Percentiles rank a stretch among this genome's conserved stretches.
Conservation (phyloP, 2,329 filamentous ascomycete species). For the Hypoxylon rubiginosum region DNA sequence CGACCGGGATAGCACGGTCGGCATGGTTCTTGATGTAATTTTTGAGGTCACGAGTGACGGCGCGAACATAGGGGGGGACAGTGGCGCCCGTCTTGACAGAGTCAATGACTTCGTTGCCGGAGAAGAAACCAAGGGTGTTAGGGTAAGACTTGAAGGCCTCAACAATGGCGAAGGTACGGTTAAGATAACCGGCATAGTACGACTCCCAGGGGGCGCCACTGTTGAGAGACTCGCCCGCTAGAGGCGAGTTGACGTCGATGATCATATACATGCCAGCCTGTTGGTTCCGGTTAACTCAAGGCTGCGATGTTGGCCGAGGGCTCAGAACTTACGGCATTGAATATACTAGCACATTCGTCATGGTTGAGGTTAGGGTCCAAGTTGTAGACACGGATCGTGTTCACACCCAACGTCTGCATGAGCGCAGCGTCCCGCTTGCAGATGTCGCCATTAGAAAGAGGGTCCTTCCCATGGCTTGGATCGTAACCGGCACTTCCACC, state of each 20-base stretch:
- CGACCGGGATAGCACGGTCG: constrained; percentile 78
- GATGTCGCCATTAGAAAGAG: constrained; percentile 68
- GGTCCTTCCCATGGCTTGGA: constrained; percentile 66
- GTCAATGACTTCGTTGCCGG: constrained; percentile 84
- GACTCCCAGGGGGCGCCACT: constrained; percentile 68
- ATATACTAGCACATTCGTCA: constrained; percentile 75
- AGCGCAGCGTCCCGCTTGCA: constrained; percentile 76
- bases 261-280: constrained; percentile 75
- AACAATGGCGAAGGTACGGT: constrained; percentile 75
- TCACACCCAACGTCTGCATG: constrained; percentile 74
- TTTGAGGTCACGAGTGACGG: constrained; percentile 84
- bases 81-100: constrained; percentile 69
- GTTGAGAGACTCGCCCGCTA: constrained; percentile 69
- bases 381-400: constrained; percentile 79
- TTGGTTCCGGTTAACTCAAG: constrained; percentile 13
- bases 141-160: constrained; percentile 77
- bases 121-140: constrained; percentile 80
- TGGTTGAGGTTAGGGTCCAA: constrained; percentile 75
- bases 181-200: constrained; percentile 72
- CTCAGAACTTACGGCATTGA: constrained; percentile 66
- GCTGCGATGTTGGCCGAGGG: background rate
- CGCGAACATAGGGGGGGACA: constrained; percentile 79
- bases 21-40: constrained; percentile 81
- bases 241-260: constrained; percentile 76
- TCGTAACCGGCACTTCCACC: constrained; percentile 74